A percentile compares a stretch with the other conserved stretches of the same genome.
phyloP scores from a whole-genome alignment of 208 protist genomes.

The Cochliopodium minus region DNA sequence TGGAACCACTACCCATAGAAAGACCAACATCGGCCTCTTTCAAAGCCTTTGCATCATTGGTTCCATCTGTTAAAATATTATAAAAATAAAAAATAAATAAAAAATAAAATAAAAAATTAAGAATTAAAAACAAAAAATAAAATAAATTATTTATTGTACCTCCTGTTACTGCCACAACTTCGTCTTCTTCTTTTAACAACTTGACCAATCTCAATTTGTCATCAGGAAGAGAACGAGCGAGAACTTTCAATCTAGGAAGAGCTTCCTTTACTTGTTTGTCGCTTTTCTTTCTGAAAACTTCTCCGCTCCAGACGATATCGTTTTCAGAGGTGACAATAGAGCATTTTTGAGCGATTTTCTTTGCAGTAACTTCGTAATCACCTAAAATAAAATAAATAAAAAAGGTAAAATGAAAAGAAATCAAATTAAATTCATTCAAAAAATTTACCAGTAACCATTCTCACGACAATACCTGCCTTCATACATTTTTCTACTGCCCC shows the following conservation, averaged over 20 bases:
- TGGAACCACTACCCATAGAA: constrained; percentile 43
- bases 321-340: constrained; percentile 29
- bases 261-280: constrained; percentile 45
- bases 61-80: too few species aligned
- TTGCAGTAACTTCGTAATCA: constrained; percentile 40
- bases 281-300: constrained; percentile 59
- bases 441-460: constrained; percentile 86
- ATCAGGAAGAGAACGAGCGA: constrained; percentile 56
- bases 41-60: constrained; percentile 35
- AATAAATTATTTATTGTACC: too few species aligned
- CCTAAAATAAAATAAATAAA: constrained; percentile 45
- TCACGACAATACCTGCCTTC: constrained; percentile 68
- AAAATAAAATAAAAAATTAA: too few species aligned
- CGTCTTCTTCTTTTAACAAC: constrained; percentile 47
- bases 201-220: constrained; percentile 65
- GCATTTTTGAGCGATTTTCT: constrained; percentile 42
- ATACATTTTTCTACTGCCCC: constrained; percentile 67
- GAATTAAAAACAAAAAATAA: too few species aligned
- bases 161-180: constrained; percentile 52
- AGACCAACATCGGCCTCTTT: constrained; percentile 42
- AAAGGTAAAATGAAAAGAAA: constrained; percentile 41
- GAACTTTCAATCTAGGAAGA: constrained; percentile 51
- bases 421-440: constrained; percentile 40
- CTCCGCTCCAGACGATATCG: constrained; percentile 48
- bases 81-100: too few species aligned